Evolutionary conservation across 352 stramenopile genomes (phyloP).

Genomic region (Thalassiosira hispida): DNA sequence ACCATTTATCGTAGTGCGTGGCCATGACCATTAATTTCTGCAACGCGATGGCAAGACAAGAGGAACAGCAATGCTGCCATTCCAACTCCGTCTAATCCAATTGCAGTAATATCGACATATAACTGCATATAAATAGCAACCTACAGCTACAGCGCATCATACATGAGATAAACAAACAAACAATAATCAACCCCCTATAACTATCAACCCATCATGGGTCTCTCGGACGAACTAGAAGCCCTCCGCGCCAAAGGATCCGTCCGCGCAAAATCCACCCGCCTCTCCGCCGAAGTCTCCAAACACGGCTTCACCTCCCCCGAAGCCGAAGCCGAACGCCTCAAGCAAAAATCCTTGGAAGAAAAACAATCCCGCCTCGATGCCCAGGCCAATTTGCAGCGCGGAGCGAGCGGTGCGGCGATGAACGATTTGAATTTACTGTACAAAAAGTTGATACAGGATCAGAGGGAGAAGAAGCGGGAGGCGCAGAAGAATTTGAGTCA

Average conservation of each 20-base stretch:
- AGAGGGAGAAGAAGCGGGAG: conserved; percentile 16
- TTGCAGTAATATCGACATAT: no score
- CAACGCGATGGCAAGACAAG: no score
- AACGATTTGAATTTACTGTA: conserved; percentile 32
- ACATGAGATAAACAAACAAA: no score
- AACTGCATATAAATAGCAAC: no score
- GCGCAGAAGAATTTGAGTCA: conserved; percentile 1
- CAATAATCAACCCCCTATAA: no score
- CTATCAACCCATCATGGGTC: conserved; percentile 7
- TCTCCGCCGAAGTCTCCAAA: conserved; percentile 10
- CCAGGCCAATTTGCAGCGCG: background rate
- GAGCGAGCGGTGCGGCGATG: conserved; percentile 9
- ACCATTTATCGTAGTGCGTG: no score
- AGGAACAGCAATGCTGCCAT: no score
- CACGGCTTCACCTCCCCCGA: conserved; percentile 20
- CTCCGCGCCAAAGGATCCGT: conserved; percentile 35
- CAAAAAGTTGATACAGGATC: conserved; percentile 31
- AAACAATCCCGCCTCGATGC: conserved; percentile 24
- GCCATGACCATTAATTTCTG: no score
- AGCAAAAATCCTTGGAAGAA: conserved; percentile 21
- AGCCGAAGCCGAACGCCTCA: conserved; percentile 27
- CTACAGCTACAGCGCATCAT: no score
- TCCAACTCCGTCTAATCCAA: no score
- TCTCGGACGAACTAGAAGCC: conserved; percentile 50
- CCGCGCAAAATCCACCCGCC: conserved; percentile 12